These are phyloP conservation scores for Bretschneidera sinensis DNA, from an alignment of 345 rosid genomes.

Conservation along the genomic window DNA sequence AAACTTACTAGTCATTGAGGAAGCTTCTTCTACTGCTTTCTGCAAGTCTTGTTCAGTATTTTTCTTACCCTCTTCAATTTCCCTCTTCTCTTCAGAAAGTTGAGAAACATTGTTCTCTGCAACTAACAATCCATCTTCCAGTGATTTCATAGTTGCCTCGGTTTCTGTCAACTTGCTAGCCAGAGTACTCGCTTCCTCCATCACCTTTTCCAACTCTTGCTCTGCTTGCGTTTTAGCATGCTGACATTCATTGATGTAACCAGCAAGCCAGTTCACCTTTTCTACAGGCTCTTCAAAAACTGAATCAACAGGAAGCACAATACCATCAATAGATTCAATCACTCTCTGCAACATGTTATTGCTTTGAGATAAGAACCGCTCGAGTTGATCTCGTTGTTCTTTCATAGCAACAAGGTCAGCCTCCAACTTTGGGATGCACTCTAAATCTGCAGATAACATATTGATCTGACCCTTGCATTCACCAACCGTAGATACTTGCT, in stretches of 20 bases:
- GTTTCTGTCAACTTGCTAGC: slow-evolving; percentile 48
- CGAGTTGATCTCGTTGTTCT: slow-evolving; percentile 52
- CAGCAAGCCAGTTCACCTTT: slow-evolving; percentile 59
- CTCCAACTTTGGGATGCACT: slow-evolving; percentile 55
- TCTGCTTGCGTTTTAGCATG: slow-evolving; percentile 41
- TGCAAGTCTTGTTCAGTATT: slow-evolving; percentile 51
- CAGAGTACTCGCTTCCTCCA: slow-evolving; percentile 40
- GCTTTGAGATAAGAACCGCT: slow-evolving; percentile 55
- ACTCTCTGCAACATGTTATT: slow-evolving; percentile 46
- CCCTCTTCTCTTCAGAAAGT: slow-evolving; percentile 48
- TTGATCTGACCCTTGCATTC: slow-evolving; percentile 50
- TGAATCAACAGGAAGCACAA: slow-evolving; percentile 45
- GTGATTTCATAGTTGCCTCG: slow-evolving; percentile 33
- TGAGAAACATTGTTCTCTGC: slow-evolving; percentile 43
- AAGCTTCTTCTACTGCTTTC: slow-evolving; percentile 51
- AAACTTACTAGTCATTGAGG: slow-evolving; percentile 38
- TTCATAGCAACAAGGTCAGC: slow-evolving; percentile 45
- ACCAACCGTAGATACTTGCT: slow-evolving; percentile 43
- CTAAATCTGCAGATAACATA: slow-evolving; percentile 46
- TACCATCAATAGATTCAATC: slow-evolving; percentile 42
- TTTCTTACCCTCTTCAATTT: slow-evolving; percentile 44
- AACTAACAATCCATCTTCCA: slow-evolving; percentile 51
- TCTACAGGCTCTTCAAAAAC: slow-evolving; percentile 47
- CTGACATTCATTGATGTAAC: slow-evolving; percentile 51
- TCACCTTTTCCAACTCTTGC: slow-evolving; percentile 44